Evolutionary conservation across 495 filamentous ascomycete genomes (phyloP), one percentile per base, ranked within the genome.

Genomic region (Cudoniella acicularis): DNA sequence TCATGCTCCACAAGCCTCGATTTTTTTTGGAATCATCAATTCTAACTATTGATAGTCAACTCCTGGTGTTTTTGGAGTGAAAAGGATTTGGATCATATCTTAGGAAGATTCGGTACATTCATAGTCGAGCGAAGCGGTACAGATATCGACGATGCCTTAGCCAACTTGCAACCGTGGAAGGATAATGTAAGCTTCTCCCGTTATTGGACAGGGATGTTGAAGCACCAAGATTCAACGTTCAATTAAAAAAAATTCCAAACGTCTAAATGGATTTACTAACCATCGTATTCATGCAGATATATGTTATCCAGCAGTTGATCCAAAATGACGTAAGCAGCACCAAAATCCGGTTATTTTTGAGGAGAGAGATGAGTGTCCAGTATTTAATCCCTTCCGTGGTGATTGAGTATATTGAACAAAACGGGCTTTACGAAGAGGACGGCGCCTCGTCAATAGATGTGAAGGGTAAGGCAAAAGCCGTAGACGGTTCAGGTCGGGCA

Each of bases 101-200:
- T 98, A n/a, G 85, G 89, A 42, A 77, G 82, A 69, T 96, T 89
- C 68, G 92, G 92, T 22, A 84, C 87, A 10, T 96, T 96, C 72
- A 91, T 96, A 59, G 83, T 97, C 47, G 91, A 97, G 71, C 86
- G 92, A 41, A 85, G 82, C 42, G 92, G 92, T n/a, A 94, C 91
- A 17, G 90, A 94, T 63, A 87, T 94, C 57, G 88, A 92, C 59
- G 88, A 92, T 63, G 90, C 91, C 2, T 75, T 94, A 20, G 83
- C 86, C 23, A 83, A 79, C 47, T 76, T 96, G 43, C 83, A 90
- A 66, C 83, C 85, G 30, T 85, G 77, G 69, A 74, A 80, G 50
- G 64, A 75, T 43, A 94, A 96, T 58, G 96, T 97, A 36, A 36
- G 30, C n/a, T n/a, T n/a, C n/a, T n/a, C n/a, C n/a, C n/a, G n/a